phyloP scores from a whole-genome alignment of 129 eudicot species.

The Oenanthe sinensis region DNA sequence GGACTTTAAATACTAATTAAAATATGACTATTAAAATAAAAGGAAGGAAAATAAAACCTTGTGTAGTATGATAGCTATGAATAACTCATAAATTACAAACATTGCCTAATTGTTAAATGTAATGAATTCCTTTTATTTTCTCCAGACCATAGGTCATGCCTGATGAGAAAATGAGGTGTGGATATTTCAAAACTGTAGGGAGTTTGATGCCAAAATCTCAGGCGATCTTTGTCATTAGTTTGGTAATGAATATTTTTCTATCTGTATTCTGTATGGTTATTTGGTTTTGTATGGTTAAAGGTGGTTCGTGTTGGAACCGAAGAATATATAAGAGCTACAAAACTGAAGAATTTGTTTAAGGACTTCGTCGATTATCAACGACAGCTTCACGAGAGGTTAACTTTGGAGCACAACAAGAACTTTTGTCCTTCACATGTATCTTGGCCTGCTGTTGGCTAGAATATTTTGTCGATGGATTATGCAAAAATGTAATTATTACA shows the following conservation, averaged over 20 bases:
- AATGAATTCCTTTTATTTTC: background rate
- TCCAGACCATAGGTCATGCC: conserved; percentile 66
- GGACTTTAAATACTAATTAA: background rate
- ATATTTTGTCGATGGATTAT: background rate
- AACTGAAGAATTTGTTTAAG: conserved; percentile 30
- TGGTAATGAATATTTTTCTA: background rate
- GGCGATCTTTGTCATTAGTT: conserved; percentile 24
- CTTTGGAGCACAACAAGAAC: conserved; percentile 33
- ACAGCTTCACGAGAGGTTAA: conserved; percentile 36
- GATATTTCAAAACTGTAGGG: conserved; percentile 25
- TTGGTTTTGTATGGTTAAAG: conserved; percentile 17
- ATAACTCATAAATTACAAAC: background rate
- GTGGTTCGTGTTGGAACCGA: conserved; percentile 44
- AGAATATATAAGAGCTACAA: conserved; percentile 43
- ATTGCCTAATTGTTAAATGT: background rate
- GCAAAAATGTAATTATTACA: background rate
- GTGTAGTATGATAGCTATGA: background rate
- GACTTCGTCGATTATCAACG: conserved; percentile 42
- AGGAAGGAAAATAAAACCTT: background rate
- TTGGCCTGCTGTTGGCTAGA: conserved; percentile 8
- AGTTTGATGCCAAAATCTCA: conserved; percentile 29
- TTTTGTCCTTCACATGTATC: conserved; percentile 7
- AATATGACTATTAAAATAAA: background rate
- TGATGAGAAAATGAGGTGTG: conserved; percentile 25
- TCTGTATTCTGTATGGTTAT: background rate